These are phyloP conservation scores for Trifolium subterraneum DNA, from an alignment of 306 rosid species.

Conservation along the genomic window DNA sequence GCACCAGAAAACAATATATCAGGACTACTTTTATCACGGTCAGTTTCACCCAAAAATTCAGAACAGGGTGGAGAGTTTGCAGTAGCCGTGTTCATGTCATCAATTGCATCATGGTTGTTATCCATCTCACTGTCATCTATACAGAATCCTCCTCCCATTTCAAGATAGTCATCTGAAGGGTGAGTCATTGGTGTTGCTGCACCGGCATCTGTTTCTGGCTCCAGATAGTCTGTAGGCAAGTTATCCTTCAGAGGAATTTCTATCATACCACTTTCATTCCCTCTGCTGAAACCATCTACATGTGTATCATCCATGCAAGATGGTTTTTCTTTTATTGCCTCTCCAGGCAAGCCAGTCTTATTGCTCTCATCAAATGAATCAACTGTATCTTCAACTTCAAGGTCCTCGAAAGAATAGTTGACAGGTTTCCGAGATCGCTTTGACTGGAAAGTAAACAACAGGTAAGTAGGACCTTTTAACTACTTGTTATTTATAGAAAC, in stretches of 20 bases:
- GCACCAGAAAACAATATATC: conserved; percentile 38
- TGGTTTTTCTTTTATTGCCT: conserved; percentile 39
- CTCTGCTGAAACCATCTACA: conserved; percentile 41
- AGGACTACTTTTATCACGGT: conserved; percentile 31
- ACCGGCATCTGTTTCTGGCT: conserved; percentile 47
- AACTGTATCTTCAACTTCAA: conserved; percentile 54
- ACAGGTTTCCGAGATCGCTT: conserved; percentile 65
- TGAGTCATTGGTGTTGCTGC: conserved; percentile 27
- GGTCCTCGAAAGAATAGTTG: conserved; percentile 53
- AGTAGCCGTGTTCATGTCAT: conserved; percentile 29
- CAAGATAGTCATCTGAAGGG: conserved; percentile 47
- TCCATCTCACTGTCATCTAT: conserved; percentile 51
- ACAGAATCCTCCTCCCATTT: conserved; percentile 75
- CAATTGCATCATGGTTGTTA: conserved; percentile 39
- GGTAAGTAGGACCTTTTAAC: conserved; percentile 27
- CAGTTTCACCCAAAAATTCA: conserved; percentile 40
- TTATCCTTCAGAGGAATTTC: conserved; percentile 38
- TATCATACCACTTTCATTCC: conserved; percentile 31
- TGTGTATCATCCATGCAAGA: conserved; percentile 23
- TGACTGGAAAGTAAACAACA: conserved; percentile 58
- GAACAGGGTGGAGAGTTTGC: conserved; percentile 38
- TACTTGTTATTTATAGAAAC: not conserved
- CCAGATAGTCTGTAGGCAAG: conserved; percentile 42
- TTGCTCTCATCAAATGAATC: conserved; percentile 45
- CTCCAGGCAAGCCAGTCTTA: conserved; percentile 39